Base-by-base conservation (phyloP, 176 grass and related monocot genomes). In the Poa annua region DNA sequence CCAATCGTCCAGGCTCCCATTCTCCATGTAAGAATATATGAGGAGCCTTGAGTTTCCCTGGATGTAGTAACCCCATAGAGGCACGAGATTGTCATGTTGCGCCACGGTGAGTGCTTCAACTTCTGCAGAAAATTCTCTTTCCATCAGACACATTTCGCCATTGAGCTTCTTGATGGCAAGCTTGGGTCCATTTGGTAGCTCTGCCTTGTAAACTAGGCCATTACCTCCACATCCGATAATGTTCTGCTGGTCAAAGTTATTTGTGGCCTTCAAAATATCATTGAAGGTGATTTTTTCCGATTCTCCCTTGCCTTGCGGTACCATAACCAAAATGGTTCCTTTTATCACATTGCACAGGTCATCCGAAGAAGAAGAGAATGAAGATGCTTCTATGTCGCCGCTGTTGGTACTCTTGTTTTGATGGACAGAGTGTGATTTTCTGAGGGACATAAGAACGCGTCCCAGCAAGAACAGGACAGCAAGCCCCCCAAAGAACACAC, bases 11-110 rank as follows among this genome's bases (percentile, higher is more conserved):
- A 97, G 87, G 53, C 95, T 97, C 11, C 95, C 95, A 81, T 97
- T 97, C 79, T 97, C 92, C 95, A 97, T 97, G 80, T 90, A 97
- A 80, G 95, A 96, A 90, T 89, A 96, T 78, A 96, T 91, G 71
- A 96, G 79, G 66, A 96, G 83, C 63, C 90, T 93, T 6, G 87
- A 55, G 73, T 80, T 90, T 76, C 88, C 88, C 63, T 86, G 82
- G 51, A 93, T 96, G 81, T 91, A 96, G 65, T 96, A 96, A 32
- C 93, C 93, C 87, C 87, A 89, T 24, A 96, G 67, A 50, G 93
- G 80, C 41, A 96, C 93, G 1, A 96, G 90, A 66, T 96, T 96
- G 25, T 93, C 90, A 70, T 96, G 90, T 36, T 93, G 85, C 39
- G 93, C 88, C 88, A 88, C 76, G 7, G 93, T 91, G 71, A 96